Conservation (phyloP, 768 basidiomycete species). For the Mycena vitilis region DNA sequence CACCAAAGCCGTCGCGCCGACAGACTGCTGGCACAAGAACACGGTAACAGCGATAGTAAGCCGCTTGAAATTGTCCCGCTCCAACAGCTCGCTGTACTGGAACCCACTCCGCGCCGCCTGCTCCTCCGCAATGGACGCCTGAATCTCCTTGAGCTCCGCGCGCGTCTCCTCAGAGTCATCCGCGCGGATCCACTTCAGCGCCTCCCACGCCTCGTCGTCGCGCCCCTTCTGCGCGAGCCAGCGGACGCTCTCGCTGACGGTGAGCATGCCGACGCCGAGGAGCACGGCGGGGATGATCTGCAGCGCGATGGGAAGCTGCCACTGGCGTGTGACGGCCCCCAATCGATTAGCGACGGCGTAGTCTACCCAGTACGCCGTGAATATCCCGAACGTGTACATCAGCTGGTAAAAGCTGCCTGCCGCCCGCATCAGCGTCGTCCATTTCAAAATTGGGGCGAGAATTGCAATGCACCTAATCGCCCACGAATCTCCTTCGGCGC, state of each 20-base stretch:
- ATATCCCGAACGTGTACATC: constrained; percentile 22
- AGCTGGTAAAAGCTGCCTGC: constrained; percentile 20
- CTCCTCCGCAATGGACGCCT: constrained; percentile 13
- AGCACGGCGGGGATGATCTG: constrained; percentile 16
- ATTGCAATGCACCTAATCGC: constrained; percentile 1
- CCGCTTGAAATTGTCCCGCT: constrained; percentile 13
- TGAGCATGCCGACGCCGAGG: constrained; percentile 23
- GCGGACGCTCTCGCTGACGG: constrained; percentile 17
- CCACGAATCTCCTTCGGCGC: constrained; percentile 25
- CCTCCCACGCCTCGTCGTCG: constrained; percentile 20
- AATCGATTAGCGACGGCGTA: constrained; percentile 17
- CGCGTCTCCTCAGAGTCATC: constrained; percentile 24
- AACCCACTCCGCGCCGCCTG: constrained; percentile 17
- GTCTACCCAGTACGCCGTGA: constrained; percentile 24
- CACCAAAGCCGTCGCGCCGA: constrained; percentile 19
- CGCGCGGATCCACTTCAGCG: constrained; percentile 19
- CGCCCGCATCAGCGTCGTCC: neutral
- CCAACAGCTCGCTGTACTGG: constrained; percentile 16
- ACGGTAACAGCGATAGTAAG: constrained; percentile 6
- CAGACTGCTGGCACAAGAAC: constrained; percentile 26
- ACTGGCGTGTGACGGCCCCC: constrained; percentile 10
- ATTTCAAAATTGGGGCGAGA: neutral
- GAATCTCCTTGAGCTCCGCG: constrained; percentile 12
- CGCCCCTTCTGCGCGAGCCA: constrained; percentile 23
- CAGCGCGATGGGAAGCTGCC: constrained; percentile 18